Conservation (phyloP, 805 yeast species). For the Jamesozyma hellenica region DNA sequence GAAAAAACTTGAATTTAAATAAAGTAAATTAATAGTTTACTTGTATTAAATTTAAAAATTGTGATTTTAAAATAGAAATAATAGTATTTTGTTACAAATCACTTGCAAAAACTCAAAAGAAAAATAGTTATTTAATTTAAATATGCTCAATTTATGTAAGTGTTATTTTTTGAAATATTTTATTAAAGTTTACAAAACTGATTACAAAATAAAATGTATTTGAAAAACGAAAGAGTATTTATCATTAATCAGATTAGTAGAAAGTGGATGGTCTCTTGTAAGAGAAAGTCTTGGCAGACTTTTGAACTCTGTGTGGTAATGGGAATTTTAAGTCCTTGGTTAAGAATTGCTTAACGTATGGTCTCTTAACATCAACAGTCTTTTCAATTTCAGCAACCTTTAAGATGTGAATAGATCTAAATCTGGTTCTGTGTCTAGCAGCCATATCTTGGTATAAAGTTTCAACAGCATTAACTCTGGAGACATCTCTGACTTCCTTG, state of each 20-base stretch:
- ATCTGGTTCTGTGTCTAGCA: constrained; percentile 99
- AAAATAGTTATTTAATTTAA: too few species aligned
- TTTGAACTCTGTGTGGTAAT: constrained; percentile 98
- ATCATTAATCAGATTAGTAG: constrained; percentile 64
- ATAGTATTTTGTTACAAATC: too few species aligned
- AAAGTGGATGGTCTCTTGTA: constrained; percentile 93
- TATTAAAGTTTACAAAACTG: constrained; percentile 6
- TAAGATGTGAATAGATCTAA: constrained; percentile 97
- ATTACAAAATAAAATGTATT: constrained; percentile 1
- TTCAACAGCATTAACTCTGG: constrained; percentile 98
- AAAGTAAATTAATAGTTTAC: too few species aligned
- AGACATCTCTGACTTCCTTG: constrained; percentile 99
- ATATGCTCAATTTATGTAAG: not conserved
- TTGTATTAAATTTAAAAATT: too few species aligned
- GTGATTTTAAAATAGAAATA: too few species aligned
- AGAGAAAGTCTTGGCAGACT: constrained; percentile 79
- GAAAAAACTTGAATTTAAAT: too few species aligned
- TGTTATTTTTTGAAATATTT: constrained; percentile 1
- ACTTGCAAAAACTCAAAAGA: too few species aligned
- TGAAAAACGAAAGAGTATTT: constrained; percentile 1
- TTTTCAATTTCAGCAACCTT: constrained; percentile 98
- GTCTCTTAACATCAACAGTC: constrained; percentile 98
- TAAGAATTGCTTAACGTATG: constrained; percentile 95
- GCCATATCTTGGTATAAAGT: constrained; percentile 99
- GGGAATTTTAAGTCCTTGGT: constrained; percentile 97